Conservation (phyloP, 805 yeast genomes). For the Suhomyces canberraensis region DNA sequence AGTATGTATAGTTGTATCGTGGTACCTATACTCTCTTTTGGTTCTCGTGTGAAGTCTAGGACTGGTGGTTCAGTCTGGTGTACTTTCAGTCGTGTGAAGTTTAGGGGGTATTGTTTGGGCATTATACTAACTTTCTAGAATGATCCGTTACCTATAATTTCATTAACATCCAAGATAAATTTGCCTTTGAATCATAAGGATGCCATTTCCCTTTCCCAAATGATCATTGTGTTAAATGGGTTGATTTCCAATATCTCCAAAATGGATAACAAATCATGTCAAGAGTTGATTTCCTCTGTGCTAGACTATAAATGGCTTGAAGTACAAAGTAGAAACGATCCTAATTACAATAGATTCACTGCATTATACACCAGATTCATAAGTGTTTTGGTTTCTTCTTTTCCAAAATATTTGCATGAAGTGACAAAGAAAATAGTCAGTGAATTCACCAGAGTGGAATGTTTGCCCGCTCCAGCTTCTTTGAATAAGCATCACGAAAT, state of each 20-base stretch:
- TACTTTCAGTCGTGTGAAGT: slow-evolving; percentile 3
- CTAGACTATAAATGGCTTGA: slow-evolving; percentile 66
- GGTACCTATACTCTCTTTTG: slow-evolving; percentile 3
- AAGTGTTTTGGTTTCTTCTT: slow-evolving; percentile 73
- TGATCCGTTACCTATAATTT: slow-evolving; percentile 55
- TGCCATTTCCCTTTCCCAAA: slow-evolving; percentile 49
- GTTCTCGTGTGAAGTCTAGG: slow-evolving; percentile 2
- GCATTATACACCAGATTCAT: slow-evolving; percentile 67
- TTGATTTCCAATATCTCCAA: slow-evolving; percentile 64
- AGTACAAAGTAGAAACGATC: slow-evolving; percentile 9
- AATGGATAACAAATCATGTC: slow-evolving; percentile 56
- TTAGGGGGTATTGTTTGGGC: slow-evolving; percentile 1
- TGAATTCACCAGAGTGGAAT: slow-evolving; percentile 43
- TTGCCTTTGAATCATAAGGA: slow-evolving; percentile 53
- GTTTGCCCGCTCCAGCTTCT: slow-evolving; percentile 1
- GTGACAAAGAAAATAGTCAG: slow-evolving; percentile 67
- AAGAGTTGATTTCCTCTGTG: slow-evolving; percentile 56
- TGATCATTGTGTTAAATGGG: slow-evolving; percentile 52
- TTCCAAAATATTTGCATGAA: slow-evolving; percentile 88
- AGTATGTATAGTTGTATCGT: slow-evolving; percentile 26
- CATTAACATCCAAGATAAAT: slow-evolving; percentile 56
- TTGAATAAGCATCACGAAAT: slow-evolving; percentile 52
- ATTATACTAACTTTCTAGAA: slow-evolving; percentile 15
- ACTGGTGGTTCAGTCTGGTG: slow-evolving; percentile 1
- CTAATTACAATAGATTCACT: slow-evolving; percentile 32